Evolutionary conservation across 164 flowering plant genomes (phyloP).

Genomic region (Dillenia turbinata): DNA sequence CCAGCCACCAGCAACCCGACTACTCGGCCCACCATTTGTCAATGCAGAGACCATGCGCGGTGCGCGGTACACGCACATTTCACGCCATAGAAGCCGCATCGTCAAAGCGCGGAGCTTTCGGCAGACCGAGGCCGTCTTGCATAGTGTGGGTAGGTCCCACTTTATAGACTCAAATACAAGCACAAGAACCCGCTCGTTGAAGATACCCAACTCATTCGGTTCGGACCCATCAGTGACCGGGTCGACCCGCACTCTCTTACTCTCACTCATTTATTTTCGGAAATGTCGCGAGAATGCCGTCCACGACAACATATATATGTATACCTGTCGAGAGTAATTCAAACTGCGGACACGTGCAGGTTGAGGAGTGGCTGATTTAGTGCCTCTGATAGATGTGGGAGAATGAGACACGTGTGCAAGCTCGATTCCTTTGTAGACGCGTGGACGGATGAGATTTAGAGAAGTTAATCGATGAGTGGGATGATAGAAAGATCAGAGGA

Average conservation of each 20-base stretch:
- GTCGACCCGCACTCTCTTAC: constrained; percentile 18
- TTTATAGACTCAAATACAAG: constrained; percentile 50
- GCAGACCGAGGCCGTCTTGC: constrained; percentile 53
- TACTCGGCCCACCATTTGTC: constrained; percentile 26
- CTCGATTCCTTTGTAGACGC: background rate
- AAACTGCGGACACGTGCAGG: constrained; percentile 13
- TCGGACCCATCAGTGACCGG: constrained; percentile 21
- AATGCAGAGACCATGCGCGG: constrained; percentile 51
- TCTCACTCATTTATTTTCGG: constrained; percentile 16
- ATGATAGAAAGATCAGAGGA: background rate
- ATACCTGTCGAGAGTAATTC: background rate
- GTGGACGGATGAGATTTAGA: constrained; percentile 3
- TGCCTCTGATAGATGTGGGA: background rate
- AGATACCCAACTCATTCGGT: constrained; percentile 39
- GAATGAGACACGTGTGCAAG: constrained; percentile 8
- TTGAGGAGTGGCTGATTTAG: background rate
- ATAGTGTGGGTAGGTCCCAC: constrained; percentile 63
- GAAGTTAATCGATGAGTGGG: constrained; percentile 6
- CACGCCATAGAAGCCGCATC: constrained; percentile 64
- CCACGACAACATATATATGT: too few relatives aligned
- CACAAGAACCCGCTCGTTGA: constrained; percentile 56
- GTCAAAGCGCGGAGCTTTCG: constrained; percentile 69
- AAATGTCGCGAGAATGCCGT: background rate
- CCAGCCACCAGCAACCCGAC: constrained; percentile 63
- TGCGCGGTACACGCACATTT: constrained; percentile 59